phyloP scores from a whole-genome alignment of 768 basidiomycete genomes.

The Boletus speciosus region DNA sequence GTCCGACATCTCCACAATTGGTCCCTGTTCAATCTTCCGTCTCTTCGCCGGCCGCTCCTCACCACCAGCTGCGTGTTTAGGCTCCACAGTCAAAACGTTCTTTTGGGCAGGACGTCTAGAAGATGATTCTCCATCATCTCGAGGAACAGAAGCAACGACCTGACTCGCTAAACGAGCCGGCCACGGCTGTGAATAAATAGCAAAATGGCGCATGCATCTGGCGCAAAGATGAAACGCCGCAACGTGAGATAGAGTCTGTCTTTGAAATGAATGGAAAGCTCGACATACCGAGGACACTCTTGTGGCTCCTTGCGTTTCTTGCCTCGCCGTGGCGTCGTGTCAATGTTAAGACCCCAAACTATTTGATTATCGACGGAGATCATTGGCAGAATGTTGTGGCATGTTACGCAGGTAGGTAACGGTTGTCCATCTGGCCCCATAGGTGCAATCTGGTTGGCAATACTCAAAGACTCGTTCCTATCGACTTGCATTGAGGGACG shows the following conservation, averaged over 20 bases:
- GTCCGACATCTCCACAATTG: constrained; percentile 29
- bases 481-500: constrained; percentile 40
- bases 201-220: constrained; percentile 78
- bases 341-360: constrained; percentile 65
- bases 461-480: constrained; percentile 36
- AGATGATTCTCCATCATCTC: constrained; percentile 40
- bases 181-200: constrained; percentile 73
- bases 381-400: constrained; percentile 66
- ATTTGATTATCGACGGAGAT: constrained; percentile 73
- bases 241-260: constrained; percentile 11
- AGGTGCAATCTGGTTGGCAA: constrained; percentile 42
- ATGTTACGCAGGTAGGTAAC: constrained; percentile 69
- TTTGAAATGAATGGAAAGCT: constrained; percentile 23
- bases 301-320: constrained; percentile 60
- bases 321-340: constrained; percentile 41
- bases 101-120: constrained; percentile 52
- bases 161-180: constrained; percentile 54
- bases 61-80: constrained; percentile 48
- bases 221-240: constrained; percentile 10
- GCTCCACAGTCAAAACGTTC: constrained; percentile 47
- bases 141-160: constrained; percentile 44
- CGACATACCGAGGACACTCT: constrained; percentile 69
- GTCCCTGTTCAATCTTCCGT: constrained; percentile 43
- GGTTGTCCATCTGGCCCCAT: constrained; percentile 63
- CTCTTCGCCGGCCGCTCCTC: constrained; percentile 45